These are phyloP conservation scores for Amphibolis antarctica DNA, from an alignment of 106 monocot species.

Conservation along the genomic window DNA sequence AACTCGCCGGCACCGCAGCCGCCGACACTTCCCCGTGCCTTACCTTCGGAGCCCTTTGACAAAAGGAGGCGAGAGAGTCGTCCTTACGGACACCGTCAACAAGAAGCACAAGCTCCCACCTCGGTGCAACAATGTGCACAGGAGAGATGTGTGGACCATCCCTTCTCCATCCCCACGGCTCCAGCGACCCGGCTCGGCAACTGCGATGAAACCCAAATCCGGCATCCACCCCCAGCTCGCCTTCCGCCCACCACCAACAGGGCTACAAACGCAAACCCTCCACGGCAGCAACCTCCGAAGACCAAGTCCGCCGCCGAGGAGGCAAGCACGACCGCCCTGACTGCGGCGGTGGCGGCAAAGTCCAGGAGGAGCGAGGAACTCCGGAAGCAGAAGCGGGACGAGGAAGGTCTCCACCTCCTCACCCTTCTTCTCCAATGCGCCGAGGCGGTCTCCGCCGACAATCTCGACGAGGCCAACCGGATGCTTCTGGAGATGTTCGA, in stretches of 20 bases:
- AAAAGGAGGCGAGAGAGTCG: slow-evolving; percentile 15
- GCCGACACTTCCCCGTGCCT: background rate
- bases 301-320: slow-evolving; percentile 17
- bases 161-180: slow-evolving; percentile 4
- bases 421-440: slow-evolving; percentile 95
- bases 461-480: slow-evolving; percentile 73
- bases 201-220: no score
- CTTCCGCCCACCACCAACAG: background rate
- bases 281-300: slow-evolving; percentile 7
- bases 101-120: background rate
- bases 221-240: background rate
- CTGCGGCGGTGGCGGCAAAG: slow-evolving; percentile 12
- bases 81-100: slow-evolving; percentile 6
- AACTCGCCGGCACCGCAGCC: background rate
- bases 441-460: slow-evolving; percentile 76
- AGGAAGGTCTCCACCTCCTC: slow-evolving; percentile 80
- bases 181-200: slow-evolving; percentile 12
- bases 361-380: slow-evolving; percentile 43
- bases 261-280: background rate
- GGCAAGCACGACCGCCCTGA: slow-evolving; percentile 2
- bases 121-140: background rate
- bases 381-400: slow-evolving; percentile 60
- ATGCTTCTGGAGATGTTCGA: slow-evolving; percentile 82
- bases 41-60: slow-evolving; percentile 7
- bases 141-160: background rate